Evolutionary conservation across 1,284 basidiomycete genomes (phyloP).

Genomic region (Tilletiopsis washingtonensis): DNA sequence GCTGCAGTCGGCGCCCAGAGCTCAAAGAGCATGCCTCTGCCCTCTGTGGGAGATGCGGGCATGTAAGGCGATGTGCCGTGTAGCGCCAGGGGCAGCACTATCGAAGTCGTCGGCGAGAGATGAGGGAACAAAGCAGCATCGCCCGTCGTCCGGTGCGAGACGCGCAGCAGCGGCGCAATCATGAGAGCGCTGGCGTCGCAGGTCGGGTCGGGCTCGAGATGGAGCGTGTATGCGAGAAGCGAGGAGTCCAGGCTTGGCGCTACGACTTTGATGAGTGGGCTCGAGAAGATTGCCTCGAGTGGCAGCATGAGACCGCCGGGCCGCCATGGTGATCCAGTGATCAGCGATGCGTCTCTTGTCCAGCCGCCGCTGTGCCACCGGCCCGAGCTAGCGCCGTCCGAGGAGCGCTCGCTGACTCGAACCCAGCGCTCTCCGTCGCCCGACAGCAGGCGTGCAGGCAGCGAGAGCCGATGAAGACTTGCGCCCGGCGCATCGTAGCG

Average conservation of each 20-base stretch:
- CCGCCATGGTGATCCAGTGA: too few species aligned
- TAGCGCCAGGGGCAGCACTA: slow-evolving; percentile 20
- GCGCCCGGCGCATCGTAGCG: too few species aligned
- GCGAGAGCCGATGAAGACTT: too few species aligned
- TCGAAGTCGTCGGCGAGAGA: slow-evolving; percentile 9
- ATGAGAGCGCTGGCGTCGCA: background rate
- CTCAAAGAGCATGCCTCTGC: slow-evolving; percentile 16
- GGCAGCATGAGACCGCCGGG: too few species aligned
- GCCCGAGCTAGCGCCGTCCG: too few species aligned
- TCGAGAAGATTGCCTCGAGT: too few species aligned
- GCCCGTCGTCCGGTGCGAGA: slow-evolving; percentile 22
- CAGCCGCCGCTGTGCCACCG: too few species aligned
- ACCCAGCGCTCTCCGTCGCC: too few species aligned
- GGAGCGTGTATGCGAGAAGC: slow-evolving; percentile 1
- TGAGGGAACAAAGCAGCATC: slow-evolving; percentile 35
- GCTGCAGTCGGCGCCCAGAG: too few species aligned
- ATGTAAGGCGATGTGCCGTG: slow-evolving; percentile 40
- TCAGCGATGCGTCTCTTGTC: too few species aligned
- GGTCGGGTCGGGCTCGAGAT: background rate
- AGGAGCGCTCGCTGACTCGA: too few species aligned
- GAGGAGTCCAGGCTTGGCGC: background rate
- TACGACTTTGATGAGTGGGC: background rate
- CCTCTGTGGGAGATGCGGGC: slow-evolving; percentile 14
- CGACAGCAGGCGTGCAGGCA: too few species aligned
- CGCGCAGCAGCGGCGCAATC: slow-evolving; percentile 30